Percentiles rank a stretch among this genome's conserved stretches.
Conservation (phyloP, 805 yeast genomes). For the Ogataea nakhonphanomensis region DNA sequence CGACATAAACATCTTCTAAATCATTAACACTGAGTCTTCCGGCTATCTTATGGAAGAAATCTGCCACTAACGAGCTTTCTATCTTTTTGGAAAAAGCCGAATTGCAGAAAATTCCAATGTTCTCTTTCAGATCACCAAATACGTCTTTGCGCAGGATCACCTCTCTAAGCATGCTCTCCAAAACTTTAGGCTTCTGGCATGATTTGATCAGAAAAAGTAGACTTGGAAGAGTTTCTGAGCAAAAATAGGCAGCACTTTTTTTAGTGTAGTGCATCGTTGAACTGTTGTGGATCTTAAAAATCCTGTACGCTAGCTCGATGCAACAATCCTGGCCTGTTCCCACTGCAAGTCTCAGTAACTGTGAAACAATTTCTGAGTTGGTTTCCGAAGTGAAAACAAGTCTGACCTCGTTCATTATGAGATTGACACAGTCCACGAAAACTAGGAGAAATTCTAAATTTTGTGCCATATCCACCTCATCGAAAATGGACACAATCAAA, state of each 20-base stretch:
- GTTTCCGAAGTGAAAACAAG: slow-evolving; percentile 27
- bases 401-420: slow-evolving; percentile 16
- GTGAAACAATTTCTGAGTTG: slow-evolving; percentile 20
- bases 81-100: slow-evolving; percentile 15
- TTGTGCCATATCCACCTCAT: slow-evolving; percentile 15
- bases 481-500: slow-evolving; percentile 27
- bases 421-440: slow-evolving; percentile 14
- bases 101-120: slow-evolving; percentile 33
- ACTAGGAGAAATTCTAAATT: slow-evolving; percentile 23
- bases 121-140: slow-evolving; percentile 25
- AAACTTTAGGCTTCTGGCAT: not conserved
- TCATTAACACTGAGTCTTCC: slow-evolving; percentile 33
- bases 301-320: slow-evolving; percentile 6
- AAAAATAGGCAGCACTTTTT: slow-evolving; percentile 26
- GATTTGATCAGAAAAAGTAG: slow-evolving; percentile 14
- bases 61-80: slow-evolving; percentile 24
- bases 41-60: slow-evolving; percentile 32
- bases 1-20: slow-evolving; percentile 48
- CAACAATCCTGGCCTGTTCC: not conserved
- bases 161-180: slow-evolving; percentile 25
- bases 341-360: slow-evolving; percentile 8
- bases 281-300: slow-evolving; percentile 26
- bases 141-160: slow-evolving; percentile 29
- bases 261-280: slow-evolving; percentile 23
- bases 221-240: slow-evolving; percentile 24